These are phyloP conservation scores for Allium fistulosum DNA, from an alignment of 106 monocot species.

Conservation along the genomic window DNA sequence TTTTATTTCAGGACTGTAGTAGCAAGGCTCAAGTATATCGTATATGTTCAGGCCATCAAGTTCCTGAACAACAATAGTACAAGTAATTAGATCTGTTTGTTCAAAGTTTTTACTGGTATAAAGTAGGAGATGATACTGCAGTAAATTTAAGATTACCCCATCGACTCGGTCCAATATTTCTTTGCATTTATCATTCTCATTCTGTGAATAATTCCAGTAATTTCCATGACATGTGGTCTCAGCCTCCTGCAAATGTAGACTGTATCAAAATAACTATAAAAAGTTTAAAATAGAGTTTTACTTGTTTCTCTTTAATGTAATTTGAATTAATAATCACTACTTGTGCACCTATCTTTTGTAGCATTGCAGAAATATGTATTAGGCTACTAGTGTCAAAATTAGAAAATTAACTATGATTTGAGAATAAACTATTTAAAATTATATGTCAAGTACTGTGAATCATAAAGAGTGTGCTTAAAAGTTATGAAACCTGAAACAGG, in stretches of 20 bases:
- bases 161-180: constrained; percentile 42
- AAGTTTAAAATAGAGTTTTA: too few relatives aligned
- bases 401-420: too few relatives aligned
- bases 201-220: constrained; percentile 68
- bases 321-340: too few relatives aligned
- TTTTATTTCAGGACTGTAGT: constrained; percentile 46
- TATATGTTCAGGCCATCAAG: constrained; percentile 60
- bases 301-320: too few relatives aligned
- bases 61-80: constrained; percentile 22
- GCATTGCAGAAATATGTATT: too few relatives aligned
- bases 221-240: constrained; percentile 66
- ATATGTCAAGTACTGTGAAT: too few relatives aligned
- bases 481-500: constrained; percentile 44
- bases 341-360: too few relatives aligned
- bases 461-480: too few relatives aligned
- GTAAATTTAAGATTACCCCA: constrained; percentile 23
- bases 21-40: constrained; percentile 90
- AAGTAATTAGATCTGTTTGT: background rate
- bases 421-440: too few relatives aligned
- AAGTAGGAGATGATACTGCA: too few relatives aligned
- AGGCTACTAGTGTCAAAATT: too few relatives aligned
- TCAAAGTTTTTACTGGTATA: too few relatives aligned
- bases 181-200: constrained; percentile 21
- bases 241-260: constrained; percentile 35
- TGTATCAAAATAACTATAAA: background rate